Conservation (phyloP, 106 monocot genomes). For the Dactylorhiza incarnata region DNA sequence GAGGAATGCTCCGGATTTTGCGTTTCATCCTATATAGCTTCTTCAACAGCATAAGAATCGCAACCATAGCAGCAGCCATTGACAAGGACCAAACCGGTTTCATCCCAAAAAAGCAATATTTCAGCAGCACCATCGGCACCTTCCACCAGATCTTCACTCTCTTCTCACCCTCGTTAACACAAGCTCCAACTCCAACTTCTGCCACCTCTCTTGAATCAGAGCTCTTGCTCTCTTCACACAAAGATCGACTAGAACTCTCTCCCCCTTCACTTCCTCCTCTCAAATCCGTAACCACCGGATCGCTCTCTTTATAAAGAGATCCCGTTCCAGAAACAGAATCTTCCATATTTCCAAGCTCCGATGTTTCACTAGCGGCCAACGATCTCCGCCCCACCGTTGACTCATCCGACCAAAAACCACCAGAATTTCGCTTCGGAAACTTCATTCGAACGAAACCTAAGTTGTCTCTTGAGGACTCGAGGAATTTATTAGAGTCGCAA, state of each 20-base stretch:
- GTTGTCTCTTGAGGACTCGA: not conserved
- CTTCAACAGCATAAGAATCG: constrained; percentile 32
- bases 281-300: not conserved
- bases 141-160: constrained; percentile 32
- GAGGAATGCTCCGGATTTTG: constrained; percentile 11
- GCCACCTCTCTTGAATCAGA: not conserved
- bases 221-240: not conserved
- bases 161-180: constrained; percentile 14
- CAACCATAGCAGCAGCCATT: constrained; percentile 28
- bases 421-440: not conserved
- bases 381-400: too few species aligned
- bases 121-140: constrained; percentile 27
- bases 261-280: not conserved
- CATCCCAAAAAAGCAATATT: constrained; percentile 23
- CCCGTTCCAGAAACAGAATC: too few species aligned
- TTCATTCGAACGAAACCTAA: not conserved
- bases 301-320: not conserved
- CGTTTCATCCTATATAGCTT: constrained; percentile 36
- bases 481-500: constrained; percentile 9
- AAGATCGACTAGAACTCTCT: too few species aligned
- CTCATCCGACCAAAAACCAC: constrained; percentile 11
- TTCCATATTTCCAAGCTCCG: too few species aligned
- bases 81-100: constrained; percentile 40
- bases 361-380: too few species aligned
- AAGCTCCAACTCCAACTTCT: not conserved